These are phyloP conservation scores for Tolypocladium inflatum DNA, from an alignment of 2,329 filamentous ascomycete genomes.

Conservation along the genomic window DNA sequence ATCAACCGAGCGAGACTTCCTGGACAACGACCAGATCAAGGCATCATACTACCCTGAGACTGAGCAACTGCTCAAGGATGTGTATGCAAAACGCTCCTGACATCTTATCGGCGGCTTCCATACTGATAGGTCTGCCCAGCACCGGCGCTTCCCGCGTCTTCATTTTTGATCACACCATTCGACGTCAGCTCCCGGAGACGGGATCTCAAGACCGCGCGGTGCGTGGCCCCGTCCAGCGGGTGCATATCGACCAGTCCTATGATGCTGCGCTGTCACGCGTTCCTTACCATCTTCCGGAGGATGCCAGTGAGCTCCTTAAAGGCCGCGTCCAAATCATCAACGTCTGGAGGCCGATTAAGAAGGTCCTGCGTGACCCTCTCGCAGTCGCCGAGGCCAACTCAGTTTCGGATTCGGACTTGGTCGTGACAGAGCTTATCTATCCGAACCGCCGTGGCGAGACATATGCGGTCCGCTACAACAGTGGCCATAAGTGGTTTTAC, in stretches of 20 bases:
- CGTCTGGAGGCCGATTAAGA: conserved; percentile 40
- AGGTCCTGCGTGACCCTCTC: conserved; percentile 43
- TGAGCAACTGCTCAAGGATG: conserved; percentile 54
- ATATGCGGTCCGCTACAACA: conserved; percentile 31
- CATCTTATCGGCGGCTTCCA: not conserved
- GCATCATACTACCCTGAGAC: conserved; percentile 62
- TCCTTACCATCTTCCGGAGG: conserved; percentile 27
- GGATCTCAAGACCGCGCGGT: conserved; percentile 35
- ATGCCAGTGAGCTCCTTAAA: conserved; percentile 31
- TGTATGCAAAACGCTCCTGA: conserved; percentile 19
- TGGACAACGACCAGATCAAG: conserved; percentile 53
- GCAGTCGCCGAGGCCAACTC: conserved; percentile 41
- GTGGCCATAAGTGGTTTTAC: conserved; percentile 42
- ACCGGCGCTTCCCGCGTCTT: conserved; percentile 45
- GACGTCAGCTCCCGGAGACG: conserved; percentile 26
- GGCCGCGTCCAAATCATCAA: conserved; percentile 44
- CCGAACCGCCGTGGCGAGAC: conserved; percentile 41
- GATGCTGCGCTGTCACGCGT: conserved; percentile 32
- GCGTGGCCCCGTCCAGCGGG: conserved; percentile 28
- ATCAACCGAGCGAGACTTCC: conserved; percentile 25
- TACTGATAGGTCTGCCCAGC: conserved; percentile 20
- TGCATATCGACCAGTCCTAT: conserved; percentile 51
- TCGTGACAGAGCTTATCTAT: conserved; percentile 39
- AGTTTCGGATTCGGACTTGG: conserved; percentile 39
- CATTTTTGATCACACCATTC: conserved; percentile 56